Base-by-base conservation (phyloP, 192 early-diverging fungal species). In the Phlyctochytrium bullatum region DNA sequence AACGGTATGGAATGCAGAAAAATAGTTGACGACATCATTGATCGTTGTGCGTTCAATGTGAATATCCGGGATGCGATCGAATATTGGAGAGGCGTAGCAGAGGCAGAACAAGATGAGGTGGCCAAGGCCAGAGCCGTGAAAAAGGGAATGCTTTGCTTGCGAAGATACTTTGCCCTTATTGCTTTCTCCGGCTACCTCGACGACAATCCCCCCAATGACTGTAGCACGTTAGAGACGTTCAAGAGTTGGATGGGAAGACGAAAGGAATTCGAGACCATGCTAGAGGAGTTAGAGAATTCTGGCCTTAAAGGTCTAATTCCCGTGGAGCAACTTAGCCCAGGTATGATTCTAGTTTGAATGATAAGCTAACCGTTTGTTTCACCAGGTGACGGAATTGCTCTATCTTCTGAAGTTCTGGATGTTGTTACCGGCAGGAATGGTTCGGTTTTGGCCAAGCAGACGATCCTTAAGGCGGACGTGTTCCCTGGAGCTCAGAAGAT, bases 401-500 rank as follows among this genome's bases (percentile, higher is more conserved):
- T 86, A 30, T 71, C 82, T 14, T 73, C 66, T 29, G 87, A 88
- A 53, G 86, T 88, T 6, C 57, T 83, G 59, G 65, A 78, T 0
- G 87, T 88, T 0, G 84, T 88, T 1, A 75, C 73, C 36, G 36
- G 67, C 40, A 69, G 87, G 12, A 61, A 70, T 34, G 87, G 87
- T 1, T 77, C 78, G 14, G 87, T 88, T 1, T 62, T 88, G 25
- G 76, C 72, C 2, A 78, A 84, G 31, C 72, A 79, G 24, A 86
- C 84, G 0, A 88, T 88, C 64, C 64, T 88, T 40, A 88, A 88
- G 62, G 74, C 68, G 53, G 86, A 88, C 52, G 74, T 86, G 23
- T 88, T 88, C 73, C 86, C 87, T 0, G 83, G 85, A 1, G 83
- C 83, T 29, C 87, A 88, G 67, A 83, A 85, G 60, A 67, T 88